Evolutionary conservation across 2,329 filamentous ascomycete species (phyloP).

Genomic region (Colletotrichum eleusines): DNA sequence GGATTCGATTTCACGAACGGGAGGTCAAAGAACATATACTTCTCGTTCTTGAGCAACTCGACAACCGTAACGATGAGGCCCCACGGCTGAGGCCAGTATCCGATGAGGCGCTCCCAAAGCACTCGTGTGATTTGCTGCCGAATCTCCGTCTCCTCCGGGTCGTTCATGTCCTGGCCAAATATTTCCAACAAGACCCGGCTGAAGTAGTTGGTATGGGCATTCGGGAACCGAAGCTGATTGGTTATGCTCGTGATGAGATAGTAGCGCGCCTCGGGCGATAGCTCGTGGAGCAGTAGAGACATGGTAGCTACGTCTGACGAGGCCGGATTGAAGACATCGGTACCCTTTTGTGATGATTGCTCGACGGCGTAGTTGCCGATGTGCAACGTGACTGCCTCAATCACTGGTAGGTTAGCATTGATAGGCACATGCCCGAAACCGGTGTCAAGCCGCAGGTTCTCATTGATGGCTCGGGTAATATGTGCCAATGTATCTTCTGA

Average conservation of each 20-base stretch:
- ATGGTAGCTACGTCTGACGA: slow-evolving; percentile 79
- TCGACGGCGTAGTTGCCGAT: slow-evolving; percentile 80
- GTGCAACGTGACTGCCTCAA: slow-evolving; percentile 88
- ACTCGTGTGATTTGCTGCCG: slow-evolving; percentile 92
- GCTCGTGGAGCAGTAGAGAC: slow-evolving; percentile 79
- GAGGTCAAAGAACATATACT: slow-evolving; percentile 91
- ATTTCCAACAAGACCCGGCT: slow-evolving; percentile 86
- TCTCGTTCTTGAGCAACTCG: slow-evolving; percentile 91
- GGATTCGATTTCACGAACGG: slow-evolving; percentile 91
- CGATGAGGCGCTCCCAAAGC: slow-evolving; percentile 86
- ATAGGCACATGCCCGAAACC: slow-evolving; percentile 76
- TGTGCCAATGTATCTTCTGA: slow-evolving; percentile 81
- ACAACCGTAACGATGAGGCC: slow-evolving; percentile 89
- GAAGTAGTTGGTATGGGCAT: slow-evolving; percentile 92
- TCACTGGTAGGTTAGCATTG: slow-evolving; percentile 75
- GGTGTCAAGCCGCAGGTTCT: slow-evolving; percentile 67
- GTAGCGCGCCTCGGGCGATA: slow-evolving; percentile 84
- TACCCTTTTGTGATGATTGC: slow-evolving; percentile 68
- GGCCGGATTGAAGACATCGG: slow-evolving; percentile 72
- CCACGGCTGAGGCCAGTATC: slow-evolving; percentile 95
- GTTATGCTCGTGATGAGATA: slow-evolving; percentile 86
- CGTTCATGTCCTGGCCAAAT: slow-evolving; percentile 80
- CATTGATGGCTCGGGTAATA: slow-evolving; percentile 79
- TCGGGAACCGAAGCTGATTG: slow-evolving; percentile 93
- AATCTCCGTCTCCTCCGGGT: slow-evolving; percentile 83